Evolutionary conservation across 257 asterid genomes (phyloP).

Genomic region (Solanum dulcamara): DNA sequence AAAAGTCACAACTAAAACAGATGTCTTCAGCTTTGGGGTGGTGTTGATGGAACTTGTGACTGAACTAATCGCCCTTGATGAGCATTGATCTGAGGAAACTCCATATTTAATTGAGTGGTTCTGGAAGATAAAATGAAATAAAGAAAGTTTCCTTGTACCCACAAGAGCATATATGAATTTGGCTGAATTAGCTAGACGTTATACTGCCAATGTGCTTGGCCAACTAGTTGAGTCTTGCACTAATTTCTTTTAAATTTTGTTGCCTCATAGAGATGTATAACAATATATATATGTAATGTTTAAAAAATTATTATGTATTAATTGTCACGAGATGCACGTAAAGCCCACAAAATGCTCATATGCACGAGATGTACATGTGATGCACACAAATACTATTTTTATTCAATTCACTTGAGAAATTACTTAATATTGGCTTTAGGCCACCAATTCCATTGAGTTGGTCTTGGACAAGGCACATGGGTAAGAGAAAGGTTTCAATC

Average conservation of each 20-base stretch:
- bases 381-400: not conserved
- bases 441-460: not conserved
- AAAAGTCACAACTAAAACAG: slow-evolving; percentile 78
- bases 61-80: slow-evolving; percentile 60
- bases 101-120: slow-evolving; percentile 79
- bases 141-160: slow-evolving; percentile 37
- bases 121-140: slow-evolving; percentile 48
- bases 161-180: slow-evolving; percentile 38
- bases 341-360: too few species aligned
- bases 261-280: not conserved
- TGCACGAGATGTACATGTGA: too few species aligned
- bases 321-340: not conserved
- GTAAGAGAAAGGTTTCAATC: not conserved
- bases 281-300: too few species aligned
- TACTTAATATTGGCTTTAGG: not conserved
- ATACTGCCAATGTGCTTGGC: slow-evolving; percentile 57
- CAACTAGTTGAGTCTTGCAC: slow-evolving; percentile 34
- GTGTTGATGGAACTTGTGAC: slow-evolving; percentile 78
- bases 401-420: not conserved
- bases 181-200: slow-evolving; percentile 86
- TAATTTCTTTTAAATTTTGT: too few species aligned
- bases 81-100: slow-evolving; percentile 46
- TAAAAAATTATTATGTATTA: too few species aligned
- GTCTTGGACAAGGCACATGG: not conserved
- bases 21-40: slow-evolving; percentile 74